Evolutionary conservation across 139 green algal genomes (phyloP).

Genomic region (Spirogloea muscicola): DNA sequence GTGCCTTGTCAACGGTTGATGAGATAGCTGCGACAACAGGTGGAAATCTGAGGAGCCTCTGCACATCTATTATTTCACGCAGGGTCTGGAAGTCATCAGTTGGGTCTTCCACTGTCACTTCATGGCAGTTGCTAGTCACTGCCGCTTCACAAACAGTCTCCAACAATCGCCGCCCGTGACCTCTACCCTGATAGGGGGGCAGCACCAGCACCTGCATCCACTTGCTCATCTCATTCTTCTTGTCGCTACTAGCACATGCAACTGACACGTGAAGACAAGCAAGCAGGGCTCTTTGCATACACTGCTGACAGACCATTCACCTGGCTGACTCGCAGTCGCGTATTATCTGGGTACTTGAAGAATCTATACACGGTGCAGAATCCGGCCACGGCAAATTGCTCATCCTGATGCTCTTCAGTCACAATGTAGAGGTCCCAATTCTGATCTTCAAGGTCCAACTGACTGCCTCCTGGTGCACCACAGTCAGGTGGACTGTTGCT

Average conservation of each 20-base stretch:
- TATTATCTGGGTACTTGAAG: constrained; percentile 68
- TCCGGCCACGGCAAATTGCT: constrained; percentile 36
- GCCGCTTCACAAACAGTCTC: constrained; percentile 58
- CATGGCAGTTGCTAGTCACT: constrained; percentile 44
- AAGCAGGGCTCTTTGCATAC: no score
- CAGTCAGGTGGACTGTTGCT: no score
- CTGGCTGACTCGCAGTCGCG: constrained; percentile 63
- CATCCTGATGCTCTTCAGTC: no score
- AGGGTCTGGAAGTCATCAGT: constrained; percentile 62
- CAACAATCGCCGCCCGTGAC: constrained; percentile 65
- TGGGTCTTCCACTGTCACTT: constrained; percentile 86
- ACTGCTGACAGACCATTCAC: no score
- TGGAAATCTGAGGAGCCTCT: constrained; percentile 22
- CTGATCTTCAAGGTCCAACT: no score
- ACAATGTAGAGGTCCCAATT: no score
- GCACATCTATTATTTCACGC: constrained; percentile 15
- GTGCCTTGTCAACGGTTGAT: no score
- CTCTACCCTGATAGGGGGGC: constrained; percentile 64
- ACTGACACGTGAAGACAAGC: no score
- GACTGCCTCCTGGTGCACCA: no score
- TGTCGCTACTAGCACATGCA: no score
- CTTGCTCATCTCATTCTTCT: no score
- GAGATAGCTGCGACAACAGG: constrained; percentile 16
- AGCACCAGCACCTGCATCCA: constrained; percentile 75
- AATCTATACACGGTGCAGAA: constrained; percentile 77